These are phyloP conservation scores for Rubia peregrina DNA, from an alignment of 305 asterid genomes.

Conservation along the genomic window DNA sequence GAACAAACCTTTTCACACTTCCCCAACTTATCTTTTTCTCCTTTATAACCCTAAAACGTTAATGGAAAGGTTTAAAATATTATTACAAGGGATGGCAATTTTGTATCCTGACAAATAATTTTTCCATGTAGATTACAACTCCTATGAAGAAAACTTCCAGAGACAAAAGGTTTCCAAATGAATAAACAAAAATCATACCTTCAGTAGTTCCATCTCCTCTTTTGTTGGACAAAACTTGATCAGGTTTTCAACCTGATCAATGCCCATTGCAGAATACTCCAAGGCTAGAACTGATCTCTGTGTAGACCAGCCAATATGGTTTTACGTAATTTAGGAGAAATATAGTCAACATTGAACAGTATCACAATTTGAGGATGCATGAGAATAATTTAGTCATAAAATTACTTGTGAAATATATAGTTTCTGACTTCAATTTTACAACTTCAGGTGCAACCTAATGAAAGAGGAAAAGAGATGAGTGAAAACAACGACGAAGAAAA, in stretches of 20 bases:
- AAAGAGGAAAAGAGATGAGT: background rate
- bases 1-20: slow-evolving; percentile 81
- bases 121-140: background rate
- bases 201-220: slow-evolving; percentile 82
- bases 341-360: background rate
- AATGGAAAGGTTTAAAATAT: slow-evolving; percentile 5
- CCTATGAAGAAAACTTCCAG: slow-evolving; percentile 11
- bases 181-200: slow-evolving; percentile 36
- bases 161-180: slow-evolving; percentile 6
- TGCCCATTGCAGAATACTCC: slow-evolving; percentile 80
- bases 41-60: slow-evolving; percentile 73
- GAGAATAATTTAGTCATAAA: no score
- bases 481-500: background rate
- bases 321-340: slow-evolving; percentile 4
- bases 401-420: no score
- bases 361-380: no score
- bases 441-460: background rate
- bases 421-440: no score
- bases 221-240: slow-evolving; percentile 88
- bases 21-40: slow-evolving; percentile 78
- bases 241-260: slow-evolving; percentile 86
- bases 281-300: slow-evolving; percentile 75
- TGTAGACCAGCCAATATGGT: slow-evolving; percentile 28
- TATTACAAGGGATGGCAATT: slow-evolving; percentile 5
- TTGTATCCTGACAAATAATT: background rate